Evolutionary conservation across 805 yeast genomes (phyloP).

Genomic region (Pichia deserticola): DNA sequence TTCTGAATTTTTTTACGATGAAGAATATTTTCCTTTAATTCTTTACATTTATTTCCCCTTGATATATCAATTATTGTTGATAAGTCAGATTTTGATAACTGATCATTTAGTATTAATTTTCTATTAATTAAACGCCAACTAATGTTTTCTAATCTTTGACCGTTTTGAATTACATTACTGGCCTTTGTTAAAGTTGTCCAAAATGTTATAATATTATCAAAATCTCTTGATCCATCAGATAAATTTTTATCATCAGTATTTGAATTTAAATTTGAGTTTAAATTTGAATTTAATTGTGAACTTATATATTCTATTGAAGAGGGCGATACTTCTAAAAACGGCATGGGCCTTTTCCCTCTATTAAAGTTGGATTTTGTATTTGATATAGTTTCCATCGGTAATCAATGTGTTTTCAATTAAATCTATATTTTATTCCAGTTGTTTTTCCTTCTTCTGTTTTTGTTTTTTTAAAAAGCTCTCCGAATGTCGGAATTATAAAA

Average conservation of each 20-base stretch:
- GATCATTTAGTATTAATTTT: conserved; percentile 20
- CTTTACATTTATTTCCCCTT: background rate
- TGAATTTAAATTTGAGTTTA: too few species aligned
- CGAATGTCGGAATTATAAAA: too few species aligned
- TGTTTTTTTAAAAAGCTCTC: too few species aligned
- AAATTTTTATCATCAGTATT: background rate
- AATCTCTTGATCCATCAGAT: conserved; percentile 27
- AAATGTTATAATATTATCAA: conserved; percentile 33
- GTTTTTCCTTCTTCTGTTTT: too few species aligned
- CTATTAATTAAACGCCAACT: conserved; percentile 31
- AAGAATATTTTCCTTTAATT: background rate
- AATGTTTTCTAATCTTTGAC: conserved; percentile 29
- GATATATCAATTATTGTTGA: conserved; percentile 25
- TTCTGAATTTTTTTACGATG: background rate
- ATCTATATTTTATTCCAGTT: too few species aligned
- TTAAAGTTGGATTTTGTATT: conserved; percentile 12
- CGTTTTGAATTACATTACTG: conserved; percentile 26
- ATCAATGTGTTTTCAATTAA: too few species aligned
- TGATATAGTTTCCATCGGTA: background rate
- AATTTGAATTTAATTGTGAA: background rate
- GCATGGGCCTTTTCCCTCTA: conserved; percentile 20
- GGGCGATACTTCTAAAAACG: conserved; percentile 27
- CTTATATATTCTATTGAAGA: conserved; percentile 18
- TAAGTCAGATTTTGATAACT: conserved; percentile 22
- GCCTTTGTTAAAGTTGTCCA: conserved; percentile 35